A percentile compares a stretch with the other conserved stretches of the same genome.
Evolutionary conservation across 768 basidiomycete genomes (phyloP).

Genomic region (Lenzites betulinus): DNA sequence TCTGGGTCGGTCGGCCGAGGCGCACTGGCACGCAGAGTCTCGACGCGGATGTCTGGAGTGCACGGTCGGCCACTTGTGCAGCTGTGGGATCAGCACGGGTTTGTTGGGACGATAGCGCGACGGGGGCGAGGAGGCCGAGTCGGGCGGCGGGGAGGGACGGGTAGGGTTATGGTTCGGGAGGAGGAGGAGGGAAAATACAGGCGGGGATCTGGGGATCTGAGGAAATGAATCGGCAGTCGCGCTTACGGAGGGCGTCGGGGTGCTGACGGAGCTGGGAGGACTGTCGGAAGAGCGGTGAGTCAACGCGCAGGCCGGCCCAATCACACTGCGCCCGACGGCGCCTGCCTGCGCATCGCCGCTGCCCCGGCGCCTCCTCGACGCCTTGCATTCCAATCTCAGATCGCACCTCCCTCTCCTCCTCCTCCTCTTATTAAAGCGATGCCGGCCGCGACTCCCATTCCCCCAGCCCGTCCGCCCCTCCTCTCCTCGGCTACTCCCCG

Average conservation of each 20-base stretch:
- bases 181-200: neutral
- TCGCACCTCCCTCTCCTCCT: slow-evolving; percentile 17
- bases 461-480: slow-evolving; percentile 25
- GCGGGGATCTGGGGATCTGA: slow-evolving; percentile 11
- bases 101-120: neutral
- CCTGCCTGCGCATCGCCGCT: slow-evolving; percentile 14
- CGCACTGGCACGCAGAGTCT: no score
- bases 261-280: slow-evolving; percentile 8
- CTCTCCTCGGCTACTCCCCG: slow-evolving; percentile 26
- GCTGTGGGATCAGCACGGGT: neutral
- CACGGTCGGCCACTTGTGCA: no score
- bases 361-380: slow-evolving; percentile 9
- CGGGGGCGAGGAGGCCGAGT: neutral
- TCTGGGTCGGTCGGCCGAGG: slow-evolving; percentile 8
- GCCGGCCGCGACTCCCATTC: neutral
- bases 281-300: slow-evolving; percentile 13
- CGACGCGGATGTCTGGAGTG: no score
- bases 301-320: slow-evolving; percentile 8
- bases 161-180: slow-evolving; percentile 3
- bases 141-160: neutral
- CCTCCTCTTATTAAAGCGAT: slow-evolving; percentile 15
- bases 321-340: slow-evolving; percentile 7
- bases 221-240: neutral
- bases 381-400: slow-evolving; percentile 20
- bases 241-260: slow-evolving; percentile 10